These are phyloP conservation scores for Pichia insulana DNA, from an alignment of 805 yeast species.

Conservation along the genomic window DNA sequence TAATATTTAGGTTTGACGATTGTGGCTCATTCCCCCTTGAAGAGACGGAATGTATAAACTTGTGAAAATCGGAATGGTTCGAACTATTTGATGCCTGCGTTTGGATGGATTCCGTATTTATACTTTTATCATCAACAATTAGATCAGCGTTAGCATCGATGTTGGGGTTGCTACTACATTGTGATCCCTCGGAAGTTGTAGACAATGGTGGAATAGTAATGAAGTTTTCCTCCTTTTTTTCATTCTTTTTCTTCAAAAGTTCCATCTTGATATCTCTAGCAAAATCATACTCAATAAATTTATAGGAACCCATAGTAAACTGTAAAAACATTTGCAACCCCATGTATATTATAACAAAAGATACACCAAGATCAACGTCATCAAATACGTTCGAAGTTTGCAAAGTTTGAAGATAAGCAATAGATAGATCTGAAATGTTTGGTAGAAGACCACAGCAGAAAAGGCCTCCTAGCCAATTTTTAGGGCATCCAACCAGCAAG, in stretches of 20 bases:
- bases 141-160: too few species aligned
- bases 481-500: conserved; percentile 47
- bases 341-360: conserved; percentile 74
- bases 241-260: not conserved
- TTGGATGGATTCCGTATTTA: not conserved
- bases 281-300: conserved; percentile 65
- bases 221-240: not conserved
- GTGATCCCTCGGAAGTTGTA: not conserved
- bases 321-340: conserved; percentile 58
- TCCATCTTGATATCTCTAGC: conserved; percentile 18
- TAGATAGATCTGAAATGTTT: conserved; percentile 75
- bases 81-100: too few species aligned
- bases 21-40: too few species aligned
- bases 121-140: not conserved
- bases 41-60: too few species aligned
- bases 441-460: conserved; percentile 67
- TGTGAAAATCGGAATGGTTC: too few species aligned
- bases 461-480: conserved; percentile 65
- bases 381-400: conserved; percentile 55
- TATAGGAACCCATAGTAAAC: conserved; percentile 71
- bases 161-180: not conserved
- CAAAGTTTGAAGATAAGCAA: conserved; percentile 71
- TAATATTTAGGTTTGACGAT: too few species aligned
- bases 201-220: not conserved
- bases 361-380: conserved; percentile 63